Evolutionary conservation across 2,329 filamentous ascomycete genomes (phyloP).

Genomic region (Pyrenophora seminiperda): DNA sequence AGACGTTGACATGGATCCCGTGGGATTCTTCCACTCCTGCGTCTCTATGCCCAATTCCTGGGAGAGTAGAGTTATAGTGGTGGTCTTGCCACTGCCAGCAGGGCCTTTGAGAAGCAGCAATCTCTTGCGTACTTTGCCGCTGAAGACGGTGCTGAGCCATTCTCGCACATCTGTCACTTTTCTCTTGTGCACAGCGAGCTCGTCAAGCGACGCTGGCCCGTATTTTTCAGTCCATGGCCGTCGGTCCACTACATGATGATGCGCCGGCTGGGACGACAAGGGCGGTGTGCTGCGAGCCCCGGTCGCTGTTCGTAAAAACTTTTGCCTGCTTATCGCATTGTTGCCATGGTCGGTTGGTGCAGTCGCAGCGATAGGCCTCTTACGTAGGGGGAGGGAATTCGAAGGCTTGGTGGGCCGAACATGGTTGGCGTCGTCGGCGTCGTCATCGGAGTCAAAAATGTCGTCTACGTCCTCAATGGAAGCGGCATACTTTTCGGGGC

Average conservation of each 20-base stretch:
- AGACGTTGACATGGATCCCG: constrained; percentile 62
- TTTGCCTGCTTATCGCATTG: constrained; percentile 47
- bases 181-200: constrained; percentile 91
- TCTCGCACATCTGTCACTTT: constrained; percentile 84
- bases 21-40: constrained; percentile 89
- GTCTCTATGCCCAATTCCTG: constrained; percentile 77
- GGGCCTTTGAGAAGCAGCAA: constrained; percentile 86
- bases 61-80: constrained; percentile 78
- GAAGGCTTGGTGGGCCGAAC: constrained; percentile 27
- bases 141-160: constrained; percentile 79
- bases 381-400: constrained; percentile 38
- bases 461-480: constrained; percentile 42
- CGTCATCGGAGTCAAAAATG: constrained; percentile 46
- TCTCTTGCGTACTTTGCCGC: constrained; percentile 65
- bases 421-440: constrained; percentile 41
- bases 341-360: constrained; percentile 22
- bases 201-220: constrained; percentile 73
- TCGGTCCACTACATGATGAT: constrained; percentile 56
- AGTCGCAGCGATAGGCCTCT: constrained; percentile 29
- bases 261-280: constrained; percentile 26
- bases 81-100: constrained; percentile 91
- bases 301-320: constrained; percentile 51
- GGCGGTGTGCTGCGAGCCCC: constrained; percentile 41
- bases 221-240: constrained; percentile 90
- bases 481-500: constrained; percentile 44